Base-by-base conservation (phyloP, 768 basidiomycete species). In the Auriscalpium vulgare region DNA sequence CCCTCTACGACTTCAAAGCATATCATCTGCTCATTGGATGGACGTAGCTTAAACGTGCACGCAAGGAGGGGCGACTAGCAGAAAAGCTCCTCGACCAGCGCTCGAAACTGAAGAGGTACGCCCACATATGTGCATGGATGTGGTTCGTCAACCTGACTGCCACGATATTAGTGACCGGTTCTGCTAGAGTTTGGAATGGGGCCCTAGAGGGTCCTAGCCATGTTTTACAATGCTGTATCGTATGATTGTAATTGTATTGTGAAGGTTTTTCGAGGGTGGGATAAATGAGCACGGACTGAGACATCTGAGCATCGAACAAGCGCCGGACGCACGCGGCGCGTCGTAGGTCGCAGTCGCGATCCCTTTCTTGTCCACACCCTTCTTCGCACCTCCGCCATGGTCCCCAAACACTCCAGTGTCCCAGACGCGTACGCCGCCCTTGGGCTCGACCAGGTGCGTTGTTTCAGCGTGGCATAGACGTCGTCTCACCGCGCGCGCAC, bases 21-120 rank as follows among this genome's bases (percentile, higher is more conserved):
- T 34, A 45, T 59, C 23, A 38, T 54, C 29, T 35, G 37, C 53
- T 49, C 56, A 56, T 52, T 54, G 35, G 51, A 56, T 59, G 23
- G 17, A 29, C 40, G 23, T 57, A 92, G 85, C 78, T 95, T 50
- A 91, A 89, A 69, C 78, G 77, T 49, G 91, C 91, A 13, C 76
- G 77, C 57, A 85, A 88, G 65, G 87, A 90, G 56, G 90, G 91
- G 2, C 78, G 86, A n/a, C 69, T 91, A 14, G 84, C 88, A 2
- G 90, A 92, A 66, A 84, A 85, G 8, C 67, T 93, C 68, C 73
- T 93, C 35, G 87, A 93, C 65, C 80, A 91, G 29, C 77, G 91
- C 38, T 74, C 87, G 17, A 93, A 93, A 67, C 75, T 93, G 53
- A 93, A 93, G 71, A 91, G 88, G 89, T 84, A 56, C 36, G 69